Base-by-base conservation (phyloP, 2,329 filamentous ascomycete genomes). In the Davidsoniella eucalypti region DNA sequence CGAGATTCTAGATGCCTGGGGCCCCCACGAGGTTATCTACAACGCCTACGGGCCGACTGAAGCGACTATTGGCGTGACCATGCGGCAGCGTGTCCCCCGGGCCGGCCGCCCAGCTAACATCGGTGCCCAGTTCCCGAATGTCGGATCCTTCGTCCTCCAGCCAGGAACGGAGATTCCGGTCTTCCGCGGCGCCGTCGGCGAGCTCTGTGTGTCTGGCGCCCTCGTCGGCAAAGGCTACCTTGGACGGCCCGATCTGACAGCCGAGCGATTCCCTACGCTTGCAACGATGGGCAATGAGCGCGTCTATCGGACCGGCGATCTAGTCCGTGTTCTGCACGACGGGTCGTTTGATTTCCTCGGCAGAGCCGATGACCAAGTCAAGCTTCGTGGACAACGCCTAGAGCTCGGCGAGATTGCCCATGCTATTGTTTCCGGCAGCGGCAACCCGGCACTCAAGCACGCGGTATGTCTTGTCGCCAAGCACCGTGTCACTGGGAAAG, bases 41-140 rank as follows among this genome's bases (percentile, higher is more conserved):
- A 95, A 95, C 58, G 87, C 87, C 2, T 87, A 94, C 56, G 88
- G 88, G 0, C 90, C 88, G 1, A 95, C 88, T 0, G 90, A 95
- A 62, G 84, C 86, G 0, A 95, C 88, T 0, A 95, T 95, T 55
- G 88, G 88, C 4, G 84, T 88, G 36, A 94, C 88, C 0, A 93
- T 92, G 73, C 88, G 83, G 57, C 80, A 81, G n/a, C 74, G 84
- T 33, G 85, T 94, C 6, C 84, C 85, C 0, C 64, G 68, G 17
- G 84, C 83, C 55, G 87, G 86, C 0, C 82, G 87, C 26, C 78
- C 88, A 0, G 84, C 86, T 9, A 95, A 95, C 58, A 95, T 95
- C 56, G 88, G 88, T 0, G 73, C 72, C 23, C 84, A 87, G 55
- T 95, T 94, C 56, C 76, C 82, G 56, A 95, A 95, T 55, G 88